Base-by-base conservation (phyloP, 768 basidiomycete genomes). In the Rhodotorula kratochvilovae region DNA sequence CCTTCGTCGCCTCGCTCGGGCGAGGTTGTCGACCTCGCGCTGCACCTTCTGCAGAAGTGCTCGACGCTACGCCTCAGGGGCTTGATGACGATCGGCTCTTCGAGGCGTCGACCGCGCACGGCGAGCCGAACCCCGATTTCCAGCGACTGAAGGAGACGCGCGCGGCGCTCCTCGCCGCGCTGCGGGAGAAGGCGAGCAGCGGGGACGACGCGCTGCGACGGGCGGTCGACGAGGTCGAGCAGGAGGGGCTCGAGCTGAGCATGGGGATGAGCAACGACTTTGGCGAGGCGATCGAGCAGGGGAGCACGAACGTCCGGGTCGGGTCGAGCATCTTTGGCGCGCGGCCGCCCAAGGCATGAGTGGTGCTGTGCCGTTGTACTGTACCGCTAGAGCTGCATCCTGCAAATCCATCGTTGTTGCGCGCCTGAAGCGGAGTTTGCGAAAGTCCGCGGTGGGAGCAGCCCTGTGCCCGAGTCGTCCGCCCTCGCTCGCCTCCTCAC, bases 261-360 rank as follows among this genome's bases (percentile, higher is more conserved):
- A 97, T 96, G 93, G 95, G 95, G 13, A 97, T 97, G 95, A 94
- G 92, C 61, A 89, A 88, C 72, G 95, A 98, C 77, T 98, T 92
- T 77, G 90, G 89, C 79, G 86, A 87, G 39, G 96, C 95, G 8
- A 80, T 97, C 60, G 85, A 83, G 79, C 86, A 87, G 21, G 95
- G 93, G 2, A 90, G 91, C 76, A 88, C 91, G 77, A 86, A 92
- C 57, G 93, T 97, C 1, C 81, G 96, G 58, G 92, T 97, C 11
- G 95, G 95, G 5, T 92, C 91, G 6, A 87, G 88, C 27, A 92
- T 97, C 54, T 95, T 95, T 78, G 93, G 93, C 0, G 81, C 84
- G 65, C 82, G 93, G 39, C 59, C 63, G 35, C 59, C 67, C 10
- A 65, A 53, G 51, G 33, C 51, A 13, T 70, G 39, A 69, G 7